A percentile compares a stretch with the other conserved stretches of the same genome.
Evolutionary conservation across 164 flowering plant genomes (phyloP).

Genomic region (Pachysandra terminalis): DNA sequence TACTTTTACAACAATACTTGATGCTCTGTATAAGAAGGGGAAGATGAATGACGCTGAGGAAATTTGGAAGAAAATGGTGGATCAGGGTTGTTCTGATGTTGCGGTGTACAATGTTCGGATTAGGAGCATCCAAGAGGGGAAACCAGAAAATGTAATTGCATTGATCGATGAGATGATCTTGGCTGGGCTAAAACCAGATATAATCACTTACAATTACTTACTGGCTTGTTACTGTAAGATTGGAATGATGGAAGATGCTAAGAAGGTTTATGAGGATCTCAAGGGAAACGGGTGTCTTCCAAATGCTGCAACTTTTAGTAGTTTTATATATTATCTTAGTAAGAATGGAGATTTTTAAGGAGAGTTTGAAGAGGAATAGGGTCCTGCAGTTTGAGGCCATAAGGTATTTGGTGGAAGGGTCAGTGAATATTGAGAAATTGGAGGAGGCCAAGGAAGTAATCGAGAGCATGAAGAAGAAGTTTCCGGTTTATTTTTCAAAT

Average conservation of each 20-base stretch:
- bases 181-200: conserved; percentile 56
- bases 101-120: conserved; percentile 67
- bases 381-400: conserved; percentile 58
- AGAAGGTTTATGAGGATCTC: conserved; percentile 53
- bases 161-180: conserved; percentile 70
- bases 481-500: conserved; percentile 45
- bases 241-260: conserved; percentile 66
- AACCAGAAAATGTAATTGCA: conserved; percentile 41
- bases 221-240: conserved; percentile 52
- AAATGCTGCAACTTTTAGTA: conserved; percentile 76
- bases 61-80: conserved; percentile 63
- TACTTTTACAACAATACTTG: conserved; percentile 52
- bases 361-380: conserved; percentile 51
- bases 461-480: conserved; percentile 54
- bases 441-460: conserved; percentile 55
- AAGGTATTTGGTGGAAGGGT: conserved; percentile 58
- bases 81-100: conserved; percentile 54
- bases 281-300: conserved; percentile 45
- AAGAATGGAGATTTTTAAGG: conserved; percentile 48
- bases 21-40: conserved; percentile 58
- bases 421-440: conserved; percentile 44
- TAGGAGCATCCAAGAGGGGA: conserved; percentile 34
- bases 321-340: conserved; percentile 43
- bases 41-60: conserved; percentile 45
- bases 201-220: conserved; percentile 56